Conservation (phyloP, 2,329 filamentous ascomycete species). For the Aspergillus novoparasiticus region DNA sequence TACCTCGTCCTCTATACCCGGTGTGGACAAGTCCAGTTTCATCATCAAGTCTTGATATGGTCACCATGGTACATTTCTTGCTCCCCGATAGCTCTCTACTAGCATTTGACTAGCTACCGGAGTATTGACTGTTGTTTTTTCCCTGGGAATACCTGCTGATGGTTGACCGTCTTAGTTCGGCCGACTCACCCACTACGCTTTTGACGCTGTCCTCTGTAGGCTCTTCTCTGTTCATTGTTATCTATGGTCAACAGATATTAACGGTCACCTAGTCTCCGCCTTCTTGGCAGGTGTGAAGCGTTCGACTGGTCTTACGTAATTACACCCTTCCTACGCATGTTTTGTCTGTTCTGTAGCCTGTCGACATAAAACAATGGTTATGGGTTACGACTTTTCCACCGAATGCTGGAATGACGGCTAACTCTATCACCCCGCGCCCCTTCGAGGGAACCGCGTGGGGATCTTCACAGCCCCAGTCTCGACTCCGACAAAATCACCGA, state of each 20-base stretch:
- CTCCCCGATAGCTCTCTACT: background rate
- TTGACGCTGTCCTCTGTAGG: conserved; percentile 90
- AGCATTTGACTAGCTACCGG: background rate
- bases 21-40: background rate
- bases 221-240: conserved; percentile 22
- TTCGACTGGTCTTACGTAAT: conserved; percentile 96
- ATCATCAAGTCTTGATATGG: background rate
- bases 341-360: background rate
- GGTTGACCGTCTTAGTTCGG: conserved; percentile 68
- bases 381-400: background rate
- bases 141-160: background rate
- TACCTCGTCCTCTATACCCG: background rate
- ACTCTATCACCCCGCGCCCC: conserved; percentile 31
- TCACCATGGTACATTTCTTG: conserved; percentile 14
- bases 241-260: conserved; percentile 1
- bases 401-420: conserved; percentile 22
- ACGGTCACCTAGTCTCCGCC: conserved; percentile 70
- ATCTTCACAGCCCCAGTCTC: conserved; percentile 65
- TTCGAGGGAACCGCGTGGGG: conserved; percentile 31
- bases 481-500: conserved; percentile 83
- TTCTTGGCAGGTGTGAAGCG: conserved; percentile 97
- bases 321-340: conserved; percentile 36
- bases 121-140: background rate
- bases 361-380: background rate
- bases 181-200: conserved; percentile 89